Evolutionary conservation across 352 stramenopile species (phyloP).

Genomic region (Phytophthora gonapodyides): DNA sequence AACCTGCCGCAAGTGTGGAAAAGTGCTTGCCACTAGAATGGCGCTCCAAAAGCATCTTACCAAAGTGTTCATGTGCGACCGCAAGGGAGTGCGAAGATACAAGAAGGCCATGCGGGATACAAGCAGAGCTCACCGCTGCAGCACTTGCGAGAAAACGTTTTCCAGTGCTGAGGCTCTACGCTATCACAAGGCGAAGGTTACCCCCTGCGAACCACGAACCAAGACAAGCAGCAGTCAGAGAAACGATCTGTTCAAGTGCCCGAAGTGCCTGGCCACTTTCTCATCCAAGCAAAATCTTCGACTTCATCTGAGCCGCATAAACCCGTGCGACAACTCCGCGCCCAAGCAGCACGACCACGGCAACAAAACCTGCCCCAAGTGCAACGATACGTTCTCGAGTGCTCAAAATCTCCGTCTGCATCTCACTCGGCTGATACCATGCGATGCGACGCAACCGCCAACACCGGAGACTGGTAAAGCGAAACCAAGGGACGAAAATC

Average conservation of each 20-base stretch:
- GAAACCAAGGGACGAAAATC: too few species aligned
- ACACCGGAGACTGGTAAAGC: too few species aligned
- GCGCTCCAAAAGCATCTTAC: slow-evolving; percentile 12
- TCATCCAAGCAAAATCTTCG: slow-evolving; percentile 3
- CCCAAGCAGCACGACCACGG: slow-evolving; percentile 5
- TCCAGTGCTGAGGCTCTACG: slow-evolving; percentile 6
- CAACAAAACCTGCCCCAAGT: too few species aligned
- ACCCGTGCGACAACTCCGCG: neutral
- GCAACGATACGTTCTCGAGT: too few species aligned
- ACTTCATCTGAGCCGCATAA: slow-evolving; percentile 4
- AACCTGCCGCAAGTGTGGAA: slow-evolving; percentile 17
- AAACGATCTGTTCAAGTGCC: neutral
- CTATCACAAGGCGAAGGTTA: slow-evolving; percentile 6
- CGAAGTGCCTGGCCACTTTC: slow-evolving; percentile 1
- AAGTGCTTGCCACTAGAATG: slow-evolving; percentile 11
- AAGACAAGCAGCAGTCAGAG: too few species aligned
- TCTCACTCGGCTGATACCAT: too few species aligned
- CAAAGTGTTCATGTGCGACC: slow-evolving; percentile 17
- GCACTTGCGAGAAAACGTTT: slow-evolving; percentile 10
- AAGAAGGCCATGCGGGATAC: slow-evolving; percentile 4
- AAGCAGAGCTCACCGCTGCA: slow-evolving; percentile 2
- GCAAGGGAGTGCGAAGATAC: slow-evolving; percentile 11
- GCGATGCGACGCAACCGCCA: too few species aligned
- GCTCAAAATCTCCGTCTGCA: too few species aligned
- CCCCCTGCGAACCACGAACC: neutral